phyloP scores from a whole-genome alignment of 2,329 filamentous ascomycete species.

The Periglandula ipomoeae region DNA sequence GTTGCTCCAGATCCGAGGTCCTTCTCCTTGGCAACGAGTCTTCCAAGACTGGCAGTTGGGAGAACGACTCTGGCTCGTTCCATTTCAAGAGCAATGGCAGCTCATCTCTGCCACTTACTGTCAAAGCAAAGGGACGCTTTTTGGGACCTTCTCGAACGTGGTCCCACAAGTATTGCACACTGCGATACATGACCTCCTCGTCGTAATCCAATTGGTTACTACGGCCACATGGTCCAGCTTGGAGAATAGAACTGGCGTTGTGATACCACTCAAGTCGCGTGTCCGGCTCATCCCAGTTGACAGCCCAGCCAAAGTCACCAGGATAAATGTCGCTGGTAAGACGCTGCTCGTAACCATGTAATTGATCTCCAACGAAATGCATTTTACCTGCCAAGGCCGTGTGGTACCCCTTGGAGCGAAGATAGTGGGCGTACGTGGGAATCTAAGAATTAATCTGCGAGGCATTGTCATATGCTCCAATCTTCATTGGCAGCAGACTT shows the following conservation, averaged over 20 bases:
- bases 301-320: slow-evolving; percentile 87
- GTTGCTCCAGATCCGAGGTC: background rate
- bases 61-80: background rate
- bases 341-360: slow-evolving; percentile 87
- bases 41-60: background rate
- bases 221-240: slow-evolving; percentile 78
- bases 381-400: slow-evolving; percentile 91
- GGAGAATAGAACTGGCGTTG: slow-evolving; percentile 86
- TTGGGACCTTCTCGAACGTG: slow-evolving; percentile 71
- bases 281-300: slow-evolving; percentile 90
- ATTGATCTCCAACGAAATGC: slow-evolving; percentile 92
- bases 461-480: slow-evolving; percentile 87
- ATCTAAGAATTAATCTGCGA: slow-evolving; percentile 74
- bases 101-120: slow-evolving; percentile 30
- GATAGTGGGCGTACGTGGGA: slow-evolving; percentile 87
- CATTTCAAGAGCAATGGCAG: background rate
- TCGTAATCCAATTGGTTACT: slow-evolving; percentile 96
- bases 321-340: slow-evolving; percentile 95
- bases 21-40: background rate
- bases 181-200: slow-evolving; percentile 90
- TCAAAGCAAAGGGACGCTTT: slow-evolving; percentile 75
- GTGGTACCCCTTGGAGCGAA: slow-evolving; percentile 77
- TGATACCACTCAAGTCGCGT: slow-evolving; percentile 89
- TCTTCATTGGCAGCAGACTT: slow-evolving; percentile 82
- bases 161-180: slow-evolving; percentile 83